Evolutionary conservation across 352 stramenopile genomes (phyloP).

Genomic region (Phytophthora rubi): DNA sequence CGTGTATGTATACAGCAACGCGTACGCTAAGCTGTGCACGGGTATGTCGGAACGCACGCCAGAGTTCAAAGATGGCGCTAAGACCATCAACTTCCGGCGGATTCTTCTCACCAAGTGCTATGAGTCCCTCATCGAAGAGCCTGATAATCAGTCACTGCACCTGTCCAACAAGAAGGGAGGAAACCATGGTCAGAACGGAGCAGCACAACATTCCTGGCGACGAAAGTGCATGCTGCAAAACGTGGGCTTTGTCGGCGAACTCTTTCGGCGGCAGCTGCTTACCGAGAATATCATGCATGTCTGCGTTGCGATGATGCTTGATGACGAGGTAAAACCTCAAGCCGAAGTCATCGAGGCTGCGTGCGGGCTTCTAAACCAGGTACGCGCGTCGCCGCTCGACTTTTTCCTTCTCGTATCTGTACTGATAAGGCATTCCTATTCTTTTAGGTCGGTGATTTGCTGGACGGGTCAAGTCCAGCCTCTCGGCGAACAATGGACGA

Average conservation of each 20-base stretch:
- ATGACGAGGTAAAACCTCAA: constrained; percentile 71
- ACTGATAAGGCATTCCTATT: not conserved
- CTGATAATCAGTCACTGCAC: constrained; percentile 37
- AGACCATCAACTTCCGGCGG: constrained; percentile 84
- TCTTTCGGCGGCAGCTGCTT: constrained; percentile 80
- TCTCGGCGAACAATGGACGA: constrained; percentile 85
- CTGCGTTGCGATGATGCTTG: constrained; percentile 85
- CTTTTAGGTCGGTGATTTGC: constrained; percentile 73
- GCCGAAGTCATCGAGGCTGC: constrained; percentile 72
- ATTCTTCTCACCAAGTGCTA: constrained; percentile 84
- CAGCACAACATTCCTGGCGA: constrained; percentile 68
- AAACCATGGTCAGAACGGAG: constrained; percentile 16
- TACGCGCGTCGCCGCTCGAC: constrained; percentile 21
- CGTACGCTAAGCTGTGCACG: constrained; percentile 66
- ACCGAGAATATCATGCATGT: constrained; percentile 89
- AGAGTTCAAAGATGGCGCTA: constrained; percentile 85
- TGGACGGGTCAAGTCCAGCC: constrained; percentile 83
- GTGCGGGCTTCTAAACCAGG: constrained; percentile 65
- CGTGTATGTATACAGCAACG: constrained; percentile 40
- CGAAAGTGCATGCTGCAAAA: constrained; percentile 81
- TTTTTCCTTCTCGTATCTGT: not conserved
- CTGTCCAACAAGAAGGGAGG: constrained; percentile 25
- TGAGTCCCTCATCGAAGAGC: constrained; percentile 80
- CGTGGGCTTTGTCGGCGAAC: constrained; percentile 72
- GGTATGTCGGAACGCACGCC: constrained; percentile 71